Evolutionary conservation across 2,329 filamentous ascomycete genomes (phyloP).

Genomic region (Beauveria sp.): DNA sequence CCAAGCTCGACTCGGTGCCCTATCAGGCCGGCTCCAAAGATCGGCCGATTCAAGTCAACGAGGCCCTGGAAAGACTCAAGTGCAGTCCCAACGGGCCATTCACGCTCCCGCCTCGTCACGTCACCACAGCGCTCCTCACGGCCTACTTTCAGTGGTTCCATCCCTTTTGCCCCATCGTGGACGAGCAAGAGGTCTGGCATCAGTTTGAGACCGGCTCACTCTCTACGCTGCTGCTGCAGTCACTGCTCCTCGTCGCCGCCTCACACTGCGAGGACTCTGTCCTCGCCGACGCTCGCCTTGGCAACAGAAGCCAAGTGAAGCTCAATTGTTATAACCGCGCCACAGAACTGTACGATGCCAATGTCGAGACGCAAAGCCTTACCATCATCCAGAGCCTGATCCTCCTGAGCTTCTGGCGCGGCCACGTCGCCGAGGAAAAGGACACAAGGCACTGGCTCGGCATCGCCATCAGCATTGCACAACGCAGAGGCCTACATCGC

Average conservation of each 20-base stretch:
- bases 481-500: slow-evolving; percentile 33
- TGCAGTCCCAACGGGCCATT: slow-evolving; percentile 21
- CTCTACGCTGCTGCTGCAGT: slow-evolving; percentile 38
- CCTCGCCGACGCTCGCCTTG: slow-evolving; percentile 30
- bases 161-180: slow-evolving; percentile 42
- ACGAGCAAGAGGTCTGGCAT: slow-evolving; percentile 32
- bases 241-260: slow-evolving; percentile 41
- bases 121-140: slow-evolving; percentile 30
- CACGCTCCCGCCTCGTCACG: slow-evolving; percentile 30
- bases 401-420: slow-evolving; percentile 43
- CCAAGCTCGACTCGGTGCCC: slow-evolving; percentile 20
- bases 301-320: slow-evolving; percentile 35
- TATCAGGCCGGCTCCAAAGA: slow-evolving; percentile 27
- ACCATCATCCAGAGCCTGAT: slow-evolving; percentile 39
- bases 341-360: slow-evolving; percentile 40
- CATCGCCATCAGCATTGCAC: slow-evolving; percentile 35
- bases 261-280: slow-evolving; percentile 38
- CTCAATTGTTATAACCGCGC: slow-evolving; percentile 38
- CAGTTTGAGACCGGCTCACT: slow-evolving; percentile 28
- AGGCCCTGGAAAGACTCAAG: slow-evolving; percentile 6
- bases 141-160: slow-evolving; percentile 47
- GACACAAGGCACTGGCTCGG: slow-evolving; percentile 37
- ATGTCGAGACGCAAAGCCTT: slow-evolving; percentile 37
- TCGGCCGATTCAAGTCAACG: slow-evolving; percentile 28
- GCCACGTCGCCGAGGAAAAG: slow-evolving; percentile 31